Evolutionary conservation across 768 basidiomycete genomes (phyloP).

Genomic region (Boletus tylopilopsis): DNA sequence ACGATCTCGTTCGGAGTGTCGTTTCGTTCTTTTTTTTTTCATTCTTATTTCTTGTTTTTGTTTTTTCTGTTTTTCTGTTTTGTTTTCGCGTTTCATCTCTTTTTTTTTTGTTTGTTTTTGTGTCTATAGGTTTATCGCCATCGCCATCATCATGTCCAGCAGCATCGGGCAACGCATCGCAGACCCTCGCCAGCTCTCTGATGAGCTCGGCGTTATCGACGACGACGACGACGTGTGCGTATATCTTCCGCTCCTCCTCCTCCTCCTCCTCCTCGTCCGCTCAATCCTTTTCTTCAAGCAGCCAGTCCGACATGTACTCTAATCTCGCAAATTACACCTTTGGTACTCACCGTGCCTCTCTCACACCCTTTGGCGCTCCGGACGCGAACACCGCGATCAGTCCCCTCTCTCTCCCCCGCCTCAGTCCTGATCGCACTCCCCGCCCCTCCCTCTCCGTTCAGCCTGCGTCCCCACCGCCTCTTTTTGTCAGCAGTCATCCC

Average conservation of each 20-base stretch:
- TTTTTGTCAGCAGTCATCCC: slow-evolving; percentile 32
- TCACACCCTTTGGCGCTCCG: slow-evolving; percentile 9
- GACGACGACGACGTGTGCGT: slow-evolving; percentile 3
- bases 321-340: slow-evolving; percentile 41
- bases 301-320: slow-evolving; percentile 31
- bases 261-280: background rate
- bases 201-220: slow-evolving; percentile 19
- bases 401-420: slow-evolving; percentile 32
- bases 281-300: background rate
- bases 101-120: background rate
- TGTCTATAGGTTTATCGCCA: slow-evolving; percentile 18
- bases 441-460: slow-evolving; percentile 39
- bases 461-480: background rate
- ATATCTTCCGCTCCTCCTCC: no score
- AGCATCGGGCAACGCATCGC: slow-evolving; percentile 26
- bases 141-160: slow-evolving; percentile 7
- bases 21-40: background rate
- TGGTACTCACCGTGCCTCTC: slow-evolving; percentile 30
- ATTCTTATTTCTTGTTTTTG: background rate
- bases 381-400: slow-evolving; percentile 31
- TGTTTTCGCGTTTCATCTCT: background rate
- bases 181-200: slow-evolving; percentile 28
- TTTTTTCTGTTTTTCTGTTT: background rate
- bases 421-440: slow-evolving; percentile 40
- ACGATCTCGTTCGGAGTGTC: background rate